phyloP scores from a whole-genome alignment of 768 basidiomycete genomes.

The Plicaturopsis crispa region DNA sequence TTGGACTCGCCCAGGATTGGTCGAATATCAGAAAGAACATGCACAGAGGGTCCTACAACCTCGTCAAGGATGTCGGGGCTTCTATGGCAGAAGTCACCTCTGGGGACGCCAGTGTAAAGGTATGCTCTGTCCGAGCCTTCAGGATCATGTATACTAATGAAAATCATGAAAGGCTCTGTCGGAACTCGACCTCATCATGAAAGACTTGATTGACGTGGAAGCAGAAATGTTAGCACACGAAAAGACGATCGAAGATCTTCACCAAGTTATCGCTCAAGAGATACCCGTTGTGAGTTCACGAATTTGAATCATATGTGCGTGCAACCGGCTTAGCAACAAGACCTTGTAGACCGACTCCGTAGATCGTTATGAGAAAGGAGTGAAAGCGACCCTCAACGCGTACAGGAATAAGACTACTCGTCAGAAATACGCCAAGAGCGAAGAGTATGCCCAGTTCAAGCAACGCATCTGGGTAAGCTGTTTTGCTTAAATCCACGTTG shows the following conservation, averaged over 20 bases:
- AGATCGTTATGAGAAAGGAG: conserved; percentile 40
- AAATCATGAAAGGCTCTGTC: conserved; percentile 35
- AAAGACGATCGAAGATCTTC: conserved; percentile 41
- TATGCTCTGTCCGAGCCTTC: conserved; percentile 17
- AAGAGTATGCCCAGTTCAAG: conserved; percentile 55
- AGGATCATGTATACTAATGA: neutral
- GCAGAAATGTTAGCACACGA: conserved; percentile 54
- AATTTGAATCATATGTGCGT: too few species aligned
- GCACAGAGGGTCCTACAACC: conserved; percentile 31
- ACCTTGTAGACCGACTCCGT: conserved; percentile 51
- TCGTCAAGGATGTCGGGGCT: conserved; percentile 45
- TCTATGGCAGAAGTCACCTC: conserved; percentile 59
- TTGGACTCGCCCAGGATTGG: conserved; percentile 61
- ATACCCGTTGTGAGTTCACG: conserved; percentile 57
- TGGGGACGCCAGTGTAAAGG: conserved; percentile 43
- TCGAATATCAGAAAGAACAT: conserved; percentile 40
- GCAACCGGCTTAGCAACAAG: too few species aligned
- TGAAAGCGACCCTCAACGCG: conserved; percentile 31
- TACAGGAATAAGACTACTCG: conserved; percentile 60
- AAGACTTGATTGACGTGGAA: conserved; percentile 58
- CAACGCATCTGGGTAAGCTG: conserved; percentile 58
- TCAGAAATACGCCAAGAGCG: conserved; percentile 68
- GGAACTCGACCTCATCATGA: conserved; percentile 63
- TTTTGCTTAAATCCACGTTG: neutral
- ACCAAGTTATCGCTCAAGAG: conserved; percentile 47